Percentiles rank a stretch among this genome's conserved stretches.
Conservation (phyloP, 768 basidiomycete genomes). For the Trichaptum fuscoviolaceum region DNA sequence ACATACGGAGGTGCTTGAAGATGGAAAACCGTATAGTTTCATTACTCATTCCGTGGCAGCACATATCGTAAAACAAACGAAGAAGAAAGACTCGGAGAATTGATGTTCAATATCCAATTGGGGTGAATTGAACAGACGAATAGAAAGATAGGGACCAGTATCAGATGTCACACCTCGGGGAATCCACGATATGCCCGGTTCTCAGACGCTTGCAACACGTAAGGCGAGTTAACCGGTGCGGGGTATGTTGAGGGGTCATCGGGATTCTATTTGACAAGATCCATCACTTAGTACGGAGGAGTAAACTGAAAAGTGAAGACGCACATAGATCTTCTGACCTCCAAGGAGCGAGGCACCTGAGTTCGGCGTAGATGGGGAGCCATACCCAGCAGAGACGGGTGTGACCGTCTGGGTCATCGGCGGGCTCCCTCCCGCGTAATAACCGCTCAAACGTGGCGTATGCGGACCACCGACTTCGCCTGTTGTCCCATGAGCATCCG, state of each 20-base stretch:
- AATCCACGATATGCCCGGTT: neutral
- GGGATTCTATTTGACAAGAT: neutral
- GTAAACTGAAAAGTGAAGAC: neutral
- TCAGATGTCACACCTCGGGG: neutral
- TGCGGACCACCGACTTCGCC: neutral
- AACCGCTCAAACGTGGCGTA: neutral
- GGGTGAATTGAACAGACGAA: neutral
- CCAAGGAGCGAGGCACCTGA: neutral
- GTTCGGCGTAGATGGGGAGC: neutral
- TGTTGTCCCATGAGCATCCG: neutral
- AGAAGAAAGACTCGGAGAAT: too few relatives aligned
- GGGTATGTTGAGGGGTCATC: neutral
- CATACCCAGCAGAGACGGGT: neutral
- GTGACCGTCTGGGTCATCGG: neutral
- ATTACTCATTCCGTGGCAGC: too few relatives aligned
- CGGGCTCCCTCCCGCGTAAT: neutral
- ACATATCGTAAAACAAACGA: too few relatives aligned
- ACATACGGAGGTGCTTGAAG: too few relatives aligned
- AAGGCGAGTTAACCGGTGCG: neutral
- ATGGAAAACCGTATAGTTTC: too few relatives aligned
- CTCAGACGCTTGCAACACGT: neutral
- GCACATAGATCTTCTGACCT: neutral
- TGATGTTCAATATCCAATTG: too few relatives aligned
- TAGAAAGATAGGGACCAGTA: neutral
- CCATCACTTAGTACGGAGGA: neutral